Conservation (phyloP, 805 yeast species). For the Candida chilensis region DNA sequence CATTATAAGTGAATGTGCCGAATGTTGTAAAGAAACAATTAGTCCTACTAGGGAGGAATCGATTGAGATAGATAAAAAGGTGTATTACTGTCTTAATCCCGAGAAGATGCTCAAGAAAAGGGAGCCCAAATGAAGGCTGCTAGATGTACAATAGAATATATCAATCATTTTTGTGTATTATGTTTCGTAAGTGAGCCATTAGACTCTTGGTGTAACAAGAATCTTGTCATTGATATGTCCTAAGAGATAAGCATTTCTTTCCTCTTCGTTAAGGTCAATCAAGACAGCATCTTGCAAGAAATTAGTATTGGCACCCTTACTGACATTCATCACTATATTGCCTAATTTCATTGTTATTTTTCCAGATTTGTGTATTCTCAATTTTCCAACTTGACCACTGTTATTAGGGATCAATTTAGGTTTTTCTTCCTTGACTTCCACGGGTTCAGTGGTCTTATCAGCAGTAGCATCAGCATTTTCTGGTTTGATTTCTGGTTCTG, state of each 20-base stretch:
- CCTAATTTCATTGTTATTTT: slow-evolving; percentile 70
- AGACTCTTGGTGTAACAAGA: slow-evolving; percentile 46
- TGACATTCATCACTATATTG: slow-evolving; percentile 55
- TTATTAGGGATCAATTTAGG: slow-evolving; percentile 3
- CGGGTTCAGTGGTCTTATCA: slow-evolving; percentile 1
- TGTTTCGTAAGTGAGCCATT: no score
- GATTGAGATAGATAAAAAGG: slow-evolving; percentile 50
- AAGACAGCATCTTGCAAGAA: slow-evolving; percentile 69
- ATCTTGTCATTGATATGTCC: slow-evolving; percentile 51
- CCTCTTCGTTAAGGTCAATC: slow-evolving; percentile 31
- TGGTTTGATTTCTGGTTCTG: slow-evolving; percentile 2
- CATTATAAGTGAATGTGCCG: slow-evolving; percentile 40
- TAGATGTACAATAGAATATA: no score
- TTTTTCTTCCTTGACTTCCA: slow-evolving; percentile 2
- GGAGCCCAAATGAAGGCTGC: no score
- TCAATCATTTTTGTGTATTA: no score
- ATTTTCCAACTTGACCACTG: slow-evolving; percentile 61
- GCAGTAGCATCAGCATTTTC: slow-evolving; percentile 3
- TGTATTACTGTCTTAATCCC: slow-evolving; percentile 58
- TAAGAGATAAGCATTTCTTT: slow-evolving; percentile 32
- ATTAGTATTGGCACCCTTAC: slow-evolving; percentile 59
- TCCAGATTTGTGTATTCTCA: slow-evolving; percentile 80
- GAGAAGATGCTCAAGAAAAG: slow-evolving; percentile 38
- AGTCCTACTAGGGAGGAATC: slow-evolving; percentile 55
- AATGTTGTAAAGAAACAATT: slow-evolving; percentile 26